These are phyloP conservation scores for Cyberlindnera suaveolens DNA, from an alignment of 805 yeast species.

Conservation along the genomic window DNA sequence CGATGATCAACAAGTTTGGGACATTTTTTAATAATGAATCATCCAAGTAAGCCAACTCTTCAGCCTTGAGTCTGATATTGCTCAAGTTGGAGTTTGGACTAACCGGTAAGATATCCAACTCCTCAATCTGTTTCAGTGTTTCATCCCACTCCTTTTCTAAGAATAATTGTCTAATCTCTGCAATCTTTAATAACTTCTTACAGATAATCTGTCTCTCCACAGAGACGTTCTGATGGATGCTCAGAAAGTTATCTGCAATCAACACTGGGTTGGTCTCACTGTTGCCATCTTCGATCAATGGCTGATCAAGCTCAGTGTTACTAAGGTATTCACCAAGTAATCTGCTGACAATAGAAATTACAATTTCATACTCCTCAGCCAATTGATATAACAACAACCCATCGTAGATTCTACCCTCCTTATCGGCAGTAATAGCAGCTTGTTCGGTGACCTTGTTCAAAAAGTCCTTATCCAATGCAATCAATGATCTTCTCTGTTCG, in stretches of 20 bases:
- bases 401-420: slow-evolving; percentile 84
- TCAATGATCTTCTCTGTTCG: slow-evolving; percentile 65
- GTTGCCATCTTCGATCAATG: slow-evolving; percentile 31
- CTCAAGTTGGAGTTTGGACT: slow-evolving; percentile 24
- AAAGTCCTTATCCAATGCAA: slow-evolving; percentile 57
- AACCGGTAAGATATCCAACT: slow-evolving; percentile 63
- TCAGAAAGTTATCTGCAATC: slow-evolving; percentile 30
- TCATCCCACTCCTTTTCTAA: slow-evolving; percentile 52
- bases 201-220: slow-evolving; percentile 62
- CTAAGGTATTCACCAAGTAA: slow-evolving; percentile 73
- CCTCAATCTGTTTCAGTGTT: slow-evolving; percentile 49
- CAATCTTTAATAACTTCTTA: slow-evolving; percentile 54
- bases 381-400: slow-evolving; percentile 82
- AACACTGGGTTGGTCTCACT: slow-evolving; percentile 37
- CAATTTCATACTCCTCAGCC: slow-evolving; percentile 82
- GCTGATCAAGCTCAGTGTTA: slow-evolving; percentile 60
- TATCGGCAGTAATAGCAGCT: slow-evolving; percentile 83
- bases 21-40: slow-evolving; percentile 72
- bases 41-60: slow-evolving; percentile 57
- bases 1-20: slow-evolving; percentile 72
- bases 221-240: slow-evolving; percentile 53
- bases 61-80: slow-evolving; percentile 57
- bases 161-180: slow-evolving; percentile 58
- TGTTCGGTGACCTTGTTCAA: slow-evolving; percentile 69
- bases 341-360: slow-evolving; percentile 65